Base-by-base conservation (phyloP, 371 early-diverging fungal species). In the Syncephalastrum contaminatum region DNA sequence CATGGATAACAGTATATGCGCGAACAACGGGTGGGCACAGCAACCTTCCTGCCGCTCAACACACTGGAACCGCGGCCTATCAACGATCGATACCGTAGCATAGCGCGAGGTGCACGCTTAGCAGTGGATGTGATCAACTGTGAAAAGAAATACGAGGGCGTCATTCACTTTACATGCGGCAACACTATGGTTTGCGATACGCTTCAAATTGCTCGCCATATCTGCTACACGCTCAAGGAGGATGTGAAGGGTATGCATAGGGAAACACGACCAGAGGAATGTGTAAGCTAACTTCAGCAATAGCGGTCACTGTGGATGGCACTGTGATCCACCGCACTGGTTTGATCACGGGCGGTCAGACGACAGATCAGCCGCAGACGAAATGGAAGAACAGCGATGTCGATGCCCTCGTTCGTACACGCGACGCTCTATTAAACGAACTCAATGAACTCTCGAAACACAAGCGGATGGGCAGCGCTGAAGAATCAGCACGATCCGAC, bases 11-110 rank as follows among this genome's bases (percentile, higher is more conserved):
- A 85, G 74, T 95, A 93, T 64, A 75, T 99, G 77, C 83, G 93
- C 60, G 98, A 98, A 62, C 96, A 97, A 72, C 91, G 93, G 19
- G 75, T 87, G 6, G 96, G 97, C 6, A 86, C 90, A 50, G 92
- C 94, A 0, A 95, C 96, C 0, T 99, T 99, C 72, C 66, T 99
- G 41, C 99, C 99, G 2, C 73, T 99, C 15, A 91, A 94, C 54
- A 88, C 90, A 0, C 66, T 99, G 8, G 64, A 64, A 1, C 75
- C 82, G 10, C 88, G 89, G 61, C 75, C 86, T 5, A 73, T 92
- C 56, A 87, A 89, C 62, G 95, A 96, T 48, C 84, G 88, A 43
- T 86, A 88, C 51, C 82, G 95, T n/a, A 83, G 78, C 42, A 67
- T 89, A 21, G 75, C 81, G 15, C 83, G 85, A 30, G 91, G 92